These are phyloP conservation scores for Trametes elegans DNA, from an alignment of 768 basidiomycete species.

Conservation along the genomic window DNA sequence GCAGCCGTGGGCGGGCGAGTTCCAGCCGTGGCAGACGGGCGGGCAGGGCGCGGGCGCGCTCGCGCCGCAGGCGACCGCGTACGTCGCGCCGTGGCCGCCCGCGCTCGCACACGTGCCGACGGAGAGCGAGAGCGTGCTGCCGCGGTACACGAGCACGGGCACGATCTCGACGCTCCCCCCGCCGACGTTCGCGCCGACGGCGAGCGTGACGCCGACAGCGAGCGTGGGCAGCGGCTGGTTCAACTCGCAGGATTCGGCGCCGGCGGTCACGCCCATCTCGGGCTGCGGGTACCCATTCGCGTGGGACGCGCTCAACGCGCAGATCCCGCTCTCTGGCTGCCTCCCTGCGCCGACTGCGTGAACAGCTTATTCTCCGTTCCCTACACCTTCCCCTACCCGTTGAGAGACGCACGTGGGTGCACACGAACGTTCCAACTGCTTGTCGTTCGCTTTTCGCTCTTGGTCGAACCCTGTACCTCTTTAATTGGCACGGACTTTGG, in stretches of 20 bases:
- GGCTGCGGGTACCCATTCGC: slow-evolving; percentile 63
- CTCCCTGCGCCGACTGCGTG: slow-evolving; percentile 21
- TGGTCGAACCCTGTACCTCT: background rate
- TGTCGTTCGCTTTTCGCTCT: background rate
- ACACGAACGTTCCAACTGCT: background rate
- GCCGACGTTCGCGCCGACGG: slow-evolving; percentile 43
- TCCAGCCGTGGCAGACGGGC: slow-evolving; percentile 64
- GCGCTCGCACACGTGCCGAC: slow-evolving; percentile 50
- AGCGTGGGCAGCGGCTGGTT: slow-evolving; percentile 55
- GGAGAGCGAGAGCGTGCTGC: slow-evolving; percentile 45
- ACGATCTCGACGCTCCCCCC: slow-evolving; percentile 51
- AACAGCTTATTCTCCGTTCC: background rate
- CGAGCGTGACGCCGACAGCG: slow-evolving; percentile 41
- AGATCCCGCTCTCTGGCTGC: slow-evolving; percentile 23
- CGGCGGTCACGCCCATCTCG: slow-evolving; percentile 55
- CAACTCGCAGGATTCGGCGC: slow-evolving; percentile 42
- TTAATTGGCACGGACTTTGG: background rate
- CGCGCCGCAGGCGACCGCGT: slow-evolving; percentile 37
- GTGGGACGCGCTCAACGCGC: slow-evolving; percentile 45
- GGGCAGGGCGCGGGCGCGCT: slow-evolving; percentile 49
- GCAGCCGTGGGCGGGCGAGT: slow-evolving; percentile 47
- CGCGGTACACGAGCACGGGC: slow-evolving; percentile 62
- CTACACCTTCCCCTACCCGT: too few relatives aligned
- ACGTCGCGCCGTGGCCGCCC: slow-evolving; percentile 47
- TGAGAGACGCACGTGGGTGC: background rate